Percentiles rank a stretch among this genome's conserved stretches.
These are phyloP conservation scores for Teunomyces aglyptinius DNA, from an alignment of 805 yeast genomes.

Conservation along the genomic window DNA sequence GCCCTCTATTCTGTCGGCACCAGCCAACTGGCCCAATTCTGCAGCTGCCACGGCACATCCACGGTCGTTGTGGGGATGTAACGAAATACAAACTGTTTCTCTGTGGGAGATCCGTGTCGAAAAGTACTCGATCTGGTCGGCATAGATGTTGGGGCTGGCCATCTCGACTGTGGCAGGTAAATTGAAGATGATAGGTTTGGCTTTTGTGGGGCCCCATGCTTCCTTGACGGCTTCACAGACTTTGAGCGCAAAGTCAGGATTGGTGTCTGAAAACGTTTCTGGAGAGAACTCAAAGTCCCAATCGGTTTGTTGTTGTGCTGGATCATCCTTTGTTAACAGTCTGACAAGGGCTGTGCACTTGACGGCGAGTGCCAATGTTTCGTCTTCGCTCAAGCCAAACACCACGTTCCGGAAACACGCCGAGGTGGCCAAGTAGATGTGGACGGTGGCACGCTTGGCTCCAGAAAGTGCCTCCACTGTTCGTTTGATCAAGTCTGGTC, in stretches of 20 bases:
- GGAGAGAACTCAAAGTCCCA: conserved; percentile 83
- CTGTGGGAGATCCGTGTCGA: conserved; percentile 59
- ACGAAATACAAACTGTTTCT: conserved; percentile 68
- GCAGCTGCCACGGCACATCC: conserved; percentile 91
- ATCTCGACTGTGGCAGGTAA: conserved; percentile 85
- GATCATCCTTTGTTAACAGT: conserved; percentile 67
- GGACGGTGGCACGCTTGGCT: conserved; percentile 73
- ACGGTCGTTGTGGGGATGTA: conserved; percentile 83
- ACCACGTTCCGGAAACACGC: conserved; percentile 73
- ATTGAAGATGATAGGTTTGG: conserved; percentile 71
- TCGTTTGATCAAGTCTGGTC: conserved; percentile 68
- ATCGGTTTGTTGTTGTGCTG: conserved; percentile 47
- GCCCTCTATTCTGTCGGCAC: conserved; percentile 88
- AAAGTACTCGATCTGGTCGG: conserved; percentile 81
- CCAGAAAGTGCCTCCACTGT: conserved; percentile 73
- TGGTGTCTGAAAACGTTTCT: conserved; percentile 73
- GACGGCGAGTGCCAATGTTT: conserved; percentile 60
- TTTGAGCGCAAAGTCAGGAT: conserved; percentile 57
- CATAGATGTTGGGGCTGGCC: conserved; percentile 77
- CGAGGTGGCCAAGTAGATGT: conserved; percentile 73
- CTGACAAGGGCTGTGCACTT: conserved; percentile 62
- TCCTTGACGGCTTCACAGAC: conserved; percentile 73
- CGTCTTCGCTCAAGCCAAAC: conserved; percentile 59
- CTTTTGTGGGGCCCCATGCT: conserved; percentile 70
- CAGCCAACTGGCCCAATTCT: conserved; percentile 77